Evolutionary conservation across 257 asterid species (phyloP).

Genomic region (Nicotiana otophora): DNA sequence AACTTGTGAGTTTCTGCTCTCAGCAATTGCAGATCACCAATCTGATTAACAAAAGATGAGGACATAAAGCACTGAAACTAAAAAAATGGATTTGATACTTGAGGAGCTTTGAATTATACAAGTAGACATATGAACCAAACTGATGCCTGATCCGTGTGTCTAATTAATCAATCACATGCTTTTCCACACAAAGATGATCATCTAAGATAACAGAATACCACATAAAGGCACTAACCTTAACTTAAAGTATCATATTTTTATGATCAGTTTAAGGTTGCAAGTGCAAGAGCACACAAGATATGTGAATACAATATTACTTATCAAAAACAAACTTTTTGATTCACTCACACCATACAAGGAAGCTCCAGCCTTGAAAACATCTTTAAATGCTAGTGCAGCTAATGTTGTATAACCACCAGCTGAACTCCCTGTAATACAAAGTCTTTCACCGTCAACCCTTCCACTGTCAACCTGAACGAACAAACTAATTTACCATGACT

Average conservation of each 20-base stretch:
- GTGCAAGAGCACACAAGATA: background rate
- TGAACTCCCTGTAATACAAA: constrained; percentile 95
- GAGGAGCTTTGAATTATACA: background rate
- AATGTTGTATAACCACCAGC: constrained; percentile 98
- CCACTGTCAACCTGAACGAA: constrained; percentile 66
- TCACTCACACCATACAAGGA: constrained; percentile 91
- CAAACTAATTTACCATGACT: constrained; percentile 15
- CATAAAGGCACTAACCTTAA: background rate
- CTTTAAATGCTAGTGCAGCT: constrained; percentile 89
- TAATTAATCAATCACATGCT: background rate
- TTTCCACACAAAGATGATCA: background rate
- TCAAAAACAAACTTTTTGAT: constrained; percentile 6
- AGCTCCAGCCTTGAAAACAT: constrained; percentile 83
- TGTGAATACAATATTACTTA: background rate
- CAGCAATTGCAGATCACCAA: constrained; percentile 74
- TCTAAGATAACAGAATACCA: background rate
- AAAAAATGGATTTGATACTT: background rate
- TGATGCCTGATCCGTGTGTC: background rate
- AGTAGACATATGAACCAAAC: constrained; percentile 3
- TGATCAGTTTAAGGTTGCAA: background rate
- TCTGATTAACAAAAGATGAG: constrained; percentile 39
- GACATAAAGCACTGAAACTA: background rate
- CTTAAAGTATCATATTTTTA: background rate
- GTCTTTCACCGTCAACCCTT: constrained; percentile 73
- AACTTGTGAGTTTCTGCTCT: constrained; percentile 78